A percentile compares a stretch with the other conserved stretches of the same genome.
Conservation (phyloP, 2,329 filamentous ascomycete genomes). For the Apiospora phragmitis region DNA sequence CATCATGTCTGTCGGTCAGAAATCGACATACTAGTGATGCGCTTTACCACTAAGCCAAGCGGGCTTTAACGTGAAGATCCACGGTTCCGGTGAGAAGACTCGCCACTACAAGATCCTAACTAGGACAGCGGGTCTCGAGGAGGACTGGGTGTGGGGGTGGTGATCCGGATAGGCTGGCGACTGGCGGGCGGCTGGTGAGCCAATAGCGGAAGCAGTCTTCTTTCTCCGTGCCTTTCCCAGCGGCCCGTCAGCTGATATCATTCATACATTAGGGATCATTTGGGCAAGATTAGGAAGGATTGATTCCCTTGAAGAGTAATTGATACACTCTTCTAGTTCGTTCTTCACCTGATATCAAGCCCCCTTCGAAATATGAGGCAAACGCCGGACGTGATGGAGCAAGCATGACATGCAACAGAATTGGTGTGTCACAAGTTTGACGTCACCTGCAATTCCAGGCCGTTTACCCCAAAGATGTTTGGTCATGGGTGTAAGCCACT, state of each 20-base stretch:
- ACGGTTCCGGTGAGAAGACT: not conserved
- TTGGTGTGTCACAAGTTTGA: not conserved
- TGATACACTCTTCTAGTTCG: not conserved
- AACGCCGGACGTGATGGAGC: not conserved
- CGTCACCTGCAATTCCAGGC: not conserved
- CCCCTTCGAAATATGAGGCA: not conserved
- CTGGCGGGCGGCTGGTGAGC: not conserved
- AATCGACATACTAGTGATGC: conserved; percentile 2
- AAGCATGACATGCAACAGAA: not conserved
- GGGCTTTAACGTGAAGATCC: not conserved
- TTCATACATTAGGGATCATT: not conserved
- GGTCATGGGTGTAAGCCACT: not conserved
- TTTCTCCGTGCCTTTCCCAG: too few species aligned
- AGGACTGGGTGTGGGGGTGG: not conserved
- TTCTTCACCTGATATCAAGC: not conserved
- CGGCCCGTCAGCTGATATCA: not conserved
- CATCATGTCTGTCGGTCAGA: too few species aligned
- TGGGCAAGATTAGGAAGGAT: not conserved
- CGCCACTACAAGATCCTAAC: not conserved
- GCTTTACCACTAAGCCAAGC: conserved; percentile 14
- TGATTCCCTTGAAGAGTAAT: not conserved
- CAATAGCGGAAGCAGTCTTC: not conserved
- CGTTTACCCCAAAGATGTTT: not conserved
- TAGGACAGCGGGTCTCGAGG: not conserved
- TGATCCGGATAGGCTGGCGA: not conserved